Evolutionary conservation across 2,329 filamentous ascomycete species (phyloP), one percentile per base, ranked within the genome.

Genomic region (Fonsecaea erecta): DNA sequence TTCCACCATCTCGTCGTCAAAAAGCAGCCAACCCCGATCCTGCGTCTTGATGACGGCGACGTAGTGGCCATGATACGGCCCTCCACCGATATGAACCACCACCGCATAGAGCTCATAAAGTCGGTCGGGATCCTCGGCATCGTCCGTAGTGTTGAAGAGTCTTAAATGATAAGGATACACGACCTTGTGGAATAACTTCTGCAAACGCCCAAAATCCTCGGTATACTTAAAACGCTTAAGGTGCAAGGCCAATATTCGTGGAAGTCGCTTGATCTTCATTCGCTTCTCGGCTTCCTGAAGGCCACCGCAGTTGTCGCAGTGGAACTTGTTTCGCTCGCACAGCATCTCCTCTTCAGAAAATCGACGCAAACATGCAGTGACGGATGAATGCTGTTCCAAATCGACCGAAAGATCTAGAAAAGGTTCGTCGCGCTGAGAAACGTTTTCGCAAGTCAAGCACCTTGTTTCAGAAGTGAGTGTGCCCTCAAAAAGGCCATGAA

Each of bases 291-390:
- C 95, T 79, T 99, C 95, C 78, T 99, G 95, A 62, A 99, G 81
- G 2, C 95, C 95, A 60, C 95, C 95, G 72, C 95, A 99, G 73
- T 93, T 93, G 76, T 99, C 95, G 79, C 95, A 99, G 75, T 99
- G 94, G 71, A 99, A 99, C 76, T 99, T 99, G 82, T 99, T 98
- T 66, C 93, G 86, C 80, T 99, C 95, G 75, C 95, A 98, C 64
- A 99, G 85, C 92, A 98, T 97, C 78, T 99, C 95, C 74, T 98
- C 95, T 52, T 95, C 93, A 0, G 95, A 99, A 74, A 99, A 99
- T 73, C 97, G 97, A 65, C 92, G 87, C 69, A 99, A 80, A 76
- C 95, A 99, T 28, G 95, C 94, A 2, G 95, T 98, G 2, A 99
- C 95, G 0, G 95, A 99, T 0, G 93, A 93, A 76, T 98, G 93